Base-by-base conservation (phyloP, 805 yeast genomes). In the Brettanomyces bruxellensis region DNA sequence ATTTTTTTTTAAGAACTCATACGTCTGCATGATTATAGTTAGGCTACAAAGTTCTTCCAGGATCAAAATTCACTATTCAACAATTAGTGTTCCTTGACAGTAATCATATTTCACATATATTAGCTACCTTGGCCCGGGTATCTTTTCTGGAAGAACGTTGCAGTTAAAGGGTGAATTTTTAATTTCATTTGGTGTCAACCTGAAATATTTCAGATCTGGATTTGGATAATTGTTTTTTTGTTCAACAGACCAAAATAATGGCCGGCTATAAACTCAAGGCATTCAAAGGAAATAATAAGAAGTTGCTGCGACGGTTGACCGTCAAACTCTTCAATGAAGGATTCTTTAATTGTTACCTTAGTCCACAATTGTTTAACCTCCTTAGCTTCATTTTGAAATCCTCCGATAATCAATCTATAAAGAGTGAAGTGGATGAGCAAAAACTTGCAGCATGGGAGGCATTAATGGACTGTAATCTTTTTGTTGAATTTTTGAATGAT, bases 361-460 rank as follows among this genome's bases (percentile, higher is more conserved):
- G 79, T 9, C 68, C 75, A n/a, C 78, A 73, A 47, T 86, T 80
- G 56, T 68, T 72, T 51, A 67, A 73, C 45, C 70, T 81, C 1
- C 59, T 81, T 38, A 71, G 70, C 38, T 58, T 67, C 44, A 61
- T 81, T 3, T 59, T 80, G 14, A 61, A 66, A n/a, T 55, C 66
- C 55, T 46, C 30, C 50, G 24, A 54, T 49, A 52, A 49, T 34
- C n/a, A 34, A 5, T 41, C 45, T 18, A 44, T 46, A 13, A 48
- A 43, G 28, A 40, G 34, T 1, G 13, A 44, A 7, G 42, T 75
- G 2, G 32, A 28, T 28, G 32, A 28, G 32, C 32, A 28, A 28
- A 7, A 6, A 7, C 32, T 28, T 9, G 32, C 11, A 9, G 32
- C 32, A 7, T 78, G 84, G 78, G 56, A 62, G 25, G 68, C 69